Conservation (phyloP, 345 rosid species). For the Lepidium aucheri region DNA sequence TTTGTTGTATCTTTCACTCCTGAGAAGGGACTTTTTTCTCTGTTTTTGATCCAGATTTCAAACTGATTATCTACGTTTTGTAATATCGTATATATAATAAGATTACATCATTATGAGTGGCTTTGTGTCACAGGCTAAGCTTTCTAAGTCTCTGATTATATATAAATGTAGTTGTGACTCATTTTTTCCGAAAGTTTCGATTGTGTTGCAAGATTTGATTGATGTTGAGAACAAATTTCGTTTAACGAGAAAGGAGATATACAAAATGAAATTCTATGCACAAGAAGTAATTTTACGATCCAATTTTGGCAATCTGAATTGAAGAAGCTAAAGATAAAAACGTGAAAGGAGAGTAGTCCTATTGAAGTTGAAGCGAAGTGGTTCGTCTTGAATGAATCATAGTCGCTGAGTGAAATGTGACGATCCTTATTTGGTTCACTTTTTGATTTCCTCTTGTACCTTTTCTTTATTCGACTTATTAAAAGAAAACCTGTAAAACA, state of each 20-base stretch:
- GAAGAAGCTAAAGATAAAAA: slow-evolving; percentile 25
- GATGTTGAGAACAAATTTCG: neutral
- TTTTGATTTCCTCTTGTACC: slow-evolving; percentile 30
- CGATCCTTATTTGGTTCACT: slow-evolving; percentile 17
- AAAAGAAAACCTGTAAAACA: slow-evolving; percentile 38
- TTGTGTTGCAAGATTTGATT: neutral
- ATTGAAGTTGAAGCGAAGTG: slow-evolving; percentile 29
- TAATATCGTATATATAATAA: neutral
- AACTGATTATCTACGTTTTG: neutral
- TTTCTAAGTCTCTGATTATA: neutral
- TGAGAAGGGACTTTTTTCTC: neutral
- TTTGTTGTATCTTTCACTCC: neutral
- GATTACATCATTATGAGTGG: neutral
- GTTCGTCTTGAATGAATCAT: slow-evolving; percentile 17
- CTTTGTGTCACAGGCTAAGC: neutral
- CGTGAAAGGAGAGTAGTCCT: slow-evolving; percentile 29
- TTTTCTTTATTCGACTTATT: slow-evolving; percentile 44
- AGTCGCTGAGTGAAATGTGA: slow-evolving; percentile 4
- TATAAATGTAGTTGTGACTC: no score
- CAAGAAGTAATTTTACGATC: slow-evolving; percentile 3
- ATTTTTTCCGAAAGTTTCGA: no score
- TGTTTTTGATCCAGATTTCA: neutral
- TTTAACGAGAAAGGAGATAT: neutral
- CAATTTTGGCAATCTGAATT: neutral
- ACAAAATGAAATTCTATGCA: slow-evolving; percentile 11